Evolutionary conservation across 345 rosid genomes (phyloP), one percentile per base, ranked within the genome.

Genomic region (Capsella bursapastoris): DNA sequence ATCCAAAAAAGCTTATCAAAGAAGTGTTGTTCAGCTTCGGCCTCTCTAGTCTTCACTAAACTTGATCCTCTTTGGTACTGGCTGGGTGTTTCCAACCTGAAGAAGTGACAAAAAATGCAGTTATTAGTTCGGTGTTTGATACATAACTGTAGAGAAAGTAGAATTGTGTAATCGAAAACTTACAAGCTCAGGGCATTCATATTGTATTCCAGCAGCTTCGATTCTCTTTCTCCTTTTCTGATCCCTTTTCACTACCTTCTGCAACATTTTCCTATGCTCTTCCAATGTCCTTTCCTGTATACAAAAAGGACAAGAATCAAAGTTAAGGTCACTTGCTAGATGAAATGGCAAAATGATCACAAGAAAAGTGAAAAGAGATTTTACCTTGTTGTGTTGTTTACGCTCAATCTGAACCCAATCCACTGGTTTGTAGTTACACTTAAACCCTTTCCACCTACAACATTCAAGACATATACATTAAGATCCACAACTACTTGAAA

Each of bases 141-240:
- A 9, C 7, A 45, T 59, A 32, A 52, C 25, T 8, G 72, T 25
- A 38, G 68, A 41, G 49, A 22, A 48, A 31, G 38, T 18, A 29
- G 18, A 62, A 11, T 4, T 31, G 53, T 64, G 67, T 7, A 66
- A 2, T 6, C 0, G 43, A 9, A 63, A 63, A 70, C 98, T 88
- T 88, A 95, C 97, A 56, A 95, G 86, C 76, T 83, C 89, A 0
- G 99, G 97, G 86, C 92, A 92, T 53, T 85, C 92, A 62, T 89
- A 94, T 27, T 89, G 94, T 66, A 95, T 83, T 56, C 96, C 96
- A 62, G 94, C 96, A 11, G 86, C 94, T 60, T 82, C 86, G 74
- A 95, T 90, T 79, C 57, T 90, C 84, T 83, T 89, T 47, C 81
- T 79, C 64, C 93, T 83, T 73, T 79, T 92, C 79, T 81, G 70